Conservation (phyloP, 768 basidiomycete genomes). For the Daedaleopsis nitida region DNA sequence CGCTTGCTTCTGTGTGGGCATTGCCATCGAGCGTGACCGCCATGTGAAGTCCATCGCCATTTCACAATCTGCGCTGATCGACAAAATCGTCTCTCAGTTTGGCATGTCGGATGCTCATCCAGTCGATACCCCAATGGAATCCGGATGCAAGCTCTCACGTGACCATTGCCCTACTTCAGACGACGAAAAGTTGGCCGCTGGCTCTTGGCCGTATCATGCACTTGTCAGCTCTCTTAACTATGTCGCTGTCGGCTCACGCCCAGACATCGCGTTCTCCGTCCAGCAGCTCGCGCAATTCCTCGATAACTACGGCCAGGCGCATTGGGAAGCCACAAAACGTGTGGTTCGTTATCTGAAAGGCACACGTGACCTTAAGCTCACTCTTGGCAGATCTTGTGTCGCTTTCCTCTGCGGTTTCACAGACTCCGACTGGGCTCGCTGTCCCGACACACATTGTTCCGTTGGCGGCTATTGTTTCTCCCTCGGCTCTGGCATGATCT, state of each 20-base stretch:
- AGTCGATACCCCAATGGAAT: slow-evolving; percentile 21
- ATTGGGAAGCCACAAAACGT: slow-evolving; percentile 27
- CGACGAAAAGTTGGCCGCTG: no score
- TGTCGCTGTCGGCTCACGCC: slow-evolving; percentile 21
- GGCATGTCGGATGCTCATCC: slow-evolving; percentile 10
- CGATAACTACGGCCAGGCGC: slow-evolving; percentile 9
- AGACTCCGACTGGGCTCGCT: slow-evolving; percentile 31
- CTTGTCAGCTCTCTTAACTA: slow-evolving; percentile 31
- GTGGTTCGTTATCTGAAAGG: slow-evolving; percentile 28
- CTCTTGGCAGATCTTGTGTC: slow-evolving; percentile 15
- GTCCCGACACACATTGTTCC: slow-evolving; percentile 27
- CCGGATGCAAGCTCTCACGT: neutral
- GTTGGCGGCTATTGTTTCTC: slow-evolving; percentile 30
- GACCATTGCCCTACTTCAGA: no score
- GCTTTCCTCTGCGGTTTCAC: slow-evolving; percentile 13
- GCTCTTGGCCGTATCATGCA: slow-evolving; percentile 28
- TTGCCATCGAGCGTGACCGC: slow-evolving; percentile 37
- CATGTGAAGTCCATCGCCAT: slow-evolving; percentile 19
- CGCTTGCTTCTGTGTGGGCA: slow-evolving; percentile 36
- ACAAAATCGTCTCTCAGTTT: slow-evolving; percentile 17
- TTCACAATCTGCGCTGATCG: slow-evolving; percentile 23
- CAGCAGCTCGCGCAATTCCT: slow-evolving; percentile 22
- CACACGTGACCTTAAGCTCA: slow-evolving; percentile 12
- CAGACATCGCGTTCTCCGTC: slow-evolving; percentile 23
- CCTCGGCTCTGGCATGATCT: slow-evolving; percentile 24